Evolutionary conservation across 1,284 basidiomycete species (phyloP).

Genomic region (Farysia itapuensis): DNA sequence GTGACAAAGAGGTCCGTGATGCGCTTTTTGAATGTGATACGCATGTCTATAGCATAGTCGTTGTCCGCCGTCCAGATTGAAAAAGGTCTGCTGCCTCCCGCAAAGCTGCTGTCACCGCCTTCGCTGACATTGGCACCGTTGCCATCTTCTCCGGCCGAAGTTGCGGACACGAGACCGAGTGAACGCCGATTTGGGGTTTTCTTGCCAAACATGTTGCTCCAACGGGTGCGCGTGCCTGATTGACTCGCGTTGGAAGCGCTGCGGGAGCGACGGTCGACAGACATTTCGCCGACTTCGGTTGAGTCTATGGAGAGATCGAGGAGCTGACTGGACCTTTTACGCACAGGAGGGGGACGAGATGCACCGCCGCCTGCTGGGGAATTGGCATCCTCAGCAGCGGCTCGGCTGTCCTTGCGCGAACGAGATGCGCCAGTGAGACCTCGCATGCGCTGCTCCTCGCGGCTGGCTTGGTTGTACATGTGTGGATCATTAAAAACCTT

Average conservation of each 20-base stretch:
- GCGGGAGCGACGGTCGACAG: slow-evolving; percentile 14
- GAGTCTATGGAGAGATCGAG: slow-evolving; percentile 21
- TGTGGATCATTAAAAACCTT: slow-evolving; percentile 37
- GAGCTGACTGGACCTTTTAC: slow-evolving; percentile 26
- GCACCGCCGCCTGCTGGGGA: no score
- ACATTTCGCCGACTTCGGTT: slow-evolving; percentile 11
- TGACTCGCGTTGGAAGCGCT: slow-evolving; percentile 36
- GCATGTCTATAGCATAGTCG: slow-evolving; percentile 83
- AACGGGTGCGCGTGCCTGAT: slow-evolving; percentile 15
- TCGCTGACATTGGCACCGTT: slow-evolving; percentile 27
- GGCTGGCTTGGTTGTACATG: slow-evolving; percentile 38
- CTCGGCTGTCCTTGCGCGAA: slow-evolving; percentile 28
- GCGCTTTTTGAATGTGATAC: slow-evolving; percentile 85
- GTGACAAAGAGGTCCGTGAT: slow-evolving; percentile 83
- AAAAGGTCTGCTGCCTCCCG: slow-evolving; percentile 35
- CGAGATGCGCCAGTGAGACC: slow-evolving; percentile 17
- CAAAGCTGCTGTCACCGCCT: slow-evolving; percentile 31
- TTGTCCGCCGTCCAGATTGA: slow-evolving; percentile 76
- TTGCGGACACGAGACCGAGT: slow-evolving; percentile 29
- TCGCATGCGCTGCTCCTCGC: slow-evolving; percentile 38
- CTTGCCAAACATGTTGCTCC: slow-evolving; percentile 38
- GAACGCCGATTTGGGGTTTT: slow-evolving; percentile 28
- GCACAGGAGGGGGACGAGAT: slow-evolving; percentile 7
- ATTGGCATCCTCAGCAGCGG: slow-evolving; percentile 9
- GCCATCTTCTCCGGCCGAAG: slow-evolving; percentile 2